Percentiles rank a stretch among this genome's conserved stretches.
Evolutionary conservation across 441 rosid species (phyloP).

Genomic region (Populus tomentosa): DNA sequence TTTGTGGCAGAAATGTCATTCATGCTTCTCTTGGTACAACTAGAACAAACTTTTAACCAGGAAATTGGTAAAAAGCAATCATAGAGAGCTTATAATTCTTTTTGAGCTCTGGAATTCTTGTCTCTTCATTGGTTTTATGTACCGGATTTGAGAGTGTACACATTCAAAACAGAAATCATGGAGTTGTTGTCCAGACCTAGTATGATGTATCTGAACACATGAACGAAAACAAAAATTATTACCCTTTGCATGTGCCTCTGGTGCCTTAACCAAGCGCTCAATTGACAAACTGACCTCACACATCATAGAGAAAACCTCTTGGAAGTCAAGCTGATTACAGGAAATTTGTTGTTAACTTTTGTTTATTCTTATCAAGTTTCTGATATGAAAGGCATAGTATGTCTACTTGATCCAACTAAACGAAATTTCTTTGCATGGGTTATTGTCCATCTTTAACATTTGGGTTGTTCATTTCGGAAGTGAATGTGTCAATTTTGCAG

Average conservation of each 20-base stretch:
- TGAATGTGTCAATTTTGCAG: slow-evolving; percentile 25
- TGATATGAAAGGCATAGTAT: background rate
- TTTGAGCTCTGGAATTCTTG: background rate
- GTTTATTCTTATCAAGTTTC: background rate
- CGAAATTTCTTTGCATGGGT: background rate
- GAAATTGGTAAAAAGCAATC: background rate
- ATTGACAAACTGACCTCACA: background rate
- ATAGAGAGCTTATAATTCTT: background rate
- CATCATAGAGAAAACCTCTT: background rate
- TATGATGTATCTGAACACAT: background rate
- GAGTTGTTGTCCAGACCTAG: background rate
- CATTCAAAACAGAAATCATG: background rate
- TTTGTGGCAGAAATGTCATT: background rate
- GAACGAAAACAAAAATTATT: too few relatives aligned
- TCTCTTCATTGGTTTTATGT: background rate
- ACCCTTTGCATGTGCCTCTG: background rate
- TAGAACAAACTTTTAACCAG: background rate
- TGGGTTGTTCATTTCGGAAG: background rate
- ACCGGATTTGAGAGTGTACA: background rate
- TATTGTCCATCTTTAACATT: background rate
- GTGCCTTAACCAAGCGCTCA: background rate
- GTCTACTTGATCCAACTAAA: background rate
- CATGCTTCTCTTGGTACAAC: background rate
- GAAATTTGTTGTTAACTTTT: background rate
- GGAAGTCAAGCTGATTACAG: background rate